Evolutionary conservation across 345 rosid species (phyloP).

Genomic region (Aurinia saxatilis): DNA sequence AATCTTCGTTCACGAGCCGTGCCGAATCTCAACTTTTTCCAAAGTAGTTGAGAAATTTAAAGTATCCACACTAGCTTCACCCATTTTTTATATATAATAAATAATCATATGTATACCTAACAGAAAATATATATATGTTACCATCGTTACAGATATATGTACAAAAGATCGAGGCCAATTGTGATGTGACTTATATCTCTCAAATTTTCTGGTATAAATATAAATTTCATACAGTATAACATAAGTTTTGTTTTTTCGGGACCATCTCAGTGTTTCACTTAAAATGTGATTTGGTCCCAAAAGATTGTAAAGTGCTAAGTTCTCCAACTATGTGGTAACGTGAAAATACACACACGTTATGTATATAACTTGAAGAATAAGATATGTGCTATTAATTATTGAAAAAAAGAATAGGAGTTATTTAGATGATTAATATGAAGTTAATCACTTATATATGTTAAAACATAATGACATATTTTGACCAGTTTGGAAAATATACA

Average conservation of each 20-base stretch:
- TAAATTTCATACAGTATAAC: too few relatives aligned
- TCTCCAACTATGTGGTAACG: neutral
- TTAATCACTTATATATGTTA: neutral
- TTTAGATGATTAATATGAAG: neutral
- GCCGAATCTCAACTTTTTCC: slow-evolving; percentile 13
- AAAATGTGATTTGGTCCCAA: neutral
- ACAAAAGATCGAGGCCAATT: neutral
- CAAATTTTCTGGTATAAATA: neutral
- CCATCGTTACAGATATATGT: neutral
- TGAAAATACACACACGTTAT: too few relatives aligned
- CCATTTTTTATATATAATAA: neutral
- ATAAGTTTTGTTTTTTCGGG: slow-evolving; percentile 3
- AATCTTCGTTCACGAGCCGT: slow-evolving; percentile 3
- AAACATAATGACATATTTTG: neutral
- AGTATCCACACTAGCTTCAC: slow-evolving; percentile 4
- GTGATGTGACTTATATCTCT: neutral
- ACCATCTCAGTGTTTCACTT: slow-evolving; percentile 10
- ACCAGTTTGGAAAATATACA: neutral
- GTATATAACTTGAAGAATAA: neutral
- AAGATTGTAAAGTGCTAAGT: neutral
- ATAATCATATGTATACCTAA: neutral
- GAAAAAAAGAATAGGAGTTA: too few relatives aligned
- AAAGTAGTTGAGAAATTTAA: slow-evolving; percentile 17
- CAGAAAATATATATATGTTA: neutral
- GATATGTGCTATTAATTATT: too few relatives aligned